Evolutionary conservation across 495 filamentous ascomycete genomes (phyloP).

Genomic region (Xanthoparmelia taractica): DNA sequence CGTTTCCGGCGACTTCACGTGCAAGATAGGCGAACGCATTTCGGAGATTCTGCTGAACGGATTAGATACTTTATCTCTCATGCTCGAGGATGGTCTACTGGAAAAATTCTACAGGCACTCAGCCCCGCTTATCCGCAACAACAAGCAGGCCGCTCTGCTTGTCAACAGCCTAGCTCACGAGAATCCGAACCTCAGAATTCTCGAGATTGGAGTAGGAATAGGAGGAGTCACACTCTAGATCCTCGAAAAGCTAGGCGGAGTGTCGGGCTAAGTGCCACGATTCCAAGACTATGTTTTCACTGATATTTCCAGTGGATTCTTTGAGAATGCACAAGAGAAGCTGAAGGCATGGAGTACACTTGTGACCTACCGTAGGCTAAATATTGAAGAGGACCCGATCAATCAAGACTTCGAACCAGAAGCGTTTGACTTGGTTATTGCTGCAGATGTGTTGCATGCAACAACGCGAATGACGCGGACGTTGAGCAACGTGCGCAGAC

Average conservation of each 20-base stretch:
- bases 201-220: slow-evolving; percentile 50
- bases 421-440: slow-evolving; percentile 47
- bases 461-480: slow-evolving; percentile 34
- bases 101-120: slow-evolving; percentile 8
- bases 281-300: slow-evolving; percentile 32
- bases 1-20: slow-evolving; percentile 7
- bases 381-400: slow-evolving; percentile 42
- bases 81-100: slow-evolving; percentile 10
- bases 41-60: slow-evolving; percentile 3
- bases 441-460: slow-evolving; percentile 43
- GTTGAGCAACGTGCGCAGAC: slow-evolving; percentile 28
- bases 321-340: slow-evolving; percentile 39
- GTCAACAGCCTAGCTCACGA: slow-evolving; percentile 29
- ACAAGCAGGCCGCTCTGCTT: slow-evolving; percentile 5
- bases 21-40: slow-evolving; percentile 12
- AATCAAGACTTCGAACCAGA: slow-evolving; percentile 42
- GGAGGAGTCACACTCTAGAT: slow-evolving; percentile 25
- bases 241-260: slow-evolving; percentile 4
- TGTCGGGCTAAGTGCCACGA: background rate
- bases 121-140: slow-evolving; percentile 3
- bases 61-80: slow-evolving; percentile 3
- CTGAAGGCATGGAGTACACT: slow-evolving; percentile 30
- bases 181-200: slow-evolving; percentile 35
- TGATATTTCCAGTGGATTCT: slow-evolving; percentile 44
- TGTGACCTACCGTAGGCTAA: slow-evolving; percentile 32